These are phyloP conservation scores for Tulasnella sp. DNA, from an alignment of 768 basidiomycete genomes.

Conservation along the genomic window DNA sequence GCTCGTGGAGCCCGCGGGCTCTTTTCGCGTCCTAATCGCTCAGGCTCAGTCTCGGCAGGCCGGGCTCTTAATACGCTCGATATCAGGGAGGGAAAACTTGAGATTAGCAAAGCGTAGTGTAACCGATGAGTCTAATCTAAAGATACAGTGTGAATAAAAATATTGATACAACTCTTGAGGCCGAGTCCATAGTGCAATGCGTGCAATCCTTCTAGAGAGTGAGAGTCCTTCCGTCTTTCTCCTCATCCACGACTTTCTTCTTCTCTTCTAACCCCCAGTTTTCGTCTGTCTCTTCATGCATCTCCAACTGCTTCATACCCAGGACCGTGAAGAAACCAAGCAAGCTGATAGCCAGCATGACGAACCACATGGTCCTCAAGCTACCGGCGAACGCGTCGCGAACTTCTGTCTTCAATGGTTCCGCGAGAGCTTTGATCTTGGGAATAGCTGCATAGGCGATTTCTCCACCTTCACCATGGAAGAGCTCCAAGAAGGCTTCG, in stretches of 20 bases:
- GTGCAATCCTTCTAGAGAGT: background rate
- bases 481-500: conserved; percentile 38
- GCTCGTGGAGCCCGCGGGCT: too few species aligned
- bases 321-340: conserved; percentile 41
- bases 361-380: conserved; percentile 45
- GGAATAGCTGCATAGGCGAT: conserved; percentile 51
- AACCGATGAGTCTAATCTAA: background rate
- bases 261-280: conserved; percentile 38
- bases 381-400: conserved; percentile 45
- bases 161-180: background rate
- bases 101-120: background rate
- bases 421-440: conserved; percentile 39
- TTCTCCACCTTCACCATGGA: conserved; percentile 42
- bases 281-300: conserved; percentile 39
- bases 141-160: background rate
- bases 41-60: too few species aligned
- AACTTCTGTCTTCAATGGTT: conserved; percentile 40
- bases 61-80: too few species aligned
- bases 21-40: too few species aligned
- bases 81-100: background rate
- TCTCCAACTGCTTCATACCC: conserved; percentile 40
- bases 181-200: background rate
- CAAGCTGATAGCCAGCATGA: conserved; percentile 43
- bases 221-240: background rate
- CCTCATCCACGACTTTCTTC: background rate